Evolutionary conservation across 78 protist genomes (phyloP), one percentile per base, ranked within the genome.

Genomic region (Anaeramoeba flamelloides): DNA sequence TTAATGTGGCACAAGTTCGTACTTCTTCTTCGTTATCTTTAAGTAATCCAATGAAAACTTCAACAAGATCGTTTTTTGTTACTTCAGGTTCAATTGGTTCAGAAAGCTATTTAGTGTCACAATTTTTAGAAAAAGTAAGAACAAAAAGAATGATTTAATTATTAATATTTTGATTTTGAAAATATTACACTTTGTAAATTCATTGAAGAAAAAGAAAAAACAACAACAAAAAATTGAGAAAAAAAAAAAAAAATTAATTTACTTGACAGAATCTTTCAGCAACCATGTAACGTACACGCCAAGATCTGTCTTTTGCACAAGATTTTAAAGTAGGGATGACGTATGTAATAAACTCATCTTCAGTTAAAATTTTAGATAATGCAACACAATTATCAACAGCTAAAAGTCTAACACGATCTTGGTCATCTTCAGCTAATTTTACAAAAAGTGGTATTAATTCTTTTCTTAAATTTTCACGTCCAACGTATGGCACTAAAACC

Each of bases 371-470:
- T 53, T 53, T 53, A 53, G 69, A 8, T 26, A 53, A 17, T 53
- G 69, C 8, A 53, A 53, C 69, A 53, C 69, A 53, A 53, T 53
- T 53, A 53, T 53, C 69, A 53, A 53, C 69, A 26, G 69, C 69
- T 26, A 53, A 53, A 26, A 53, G 17, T 26, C 69, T 8, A 17
- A 53, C 69, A 53, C 17, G 8, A 53, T 53, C 69, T 53, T 53
- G 69, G 8, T 53, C 69, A 53, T 53, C 69, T 53, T 53, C 17
- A 26, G 69, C 8, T 26, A 53, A 17, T 53, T 53, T 53, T 53
- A 17, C 17, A 53, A 53, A 53, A 26, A 53, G 17, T 53, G 69
- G 69, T 26, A 53, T 17, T 26, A 53, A 53, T 53, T 53, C 69
- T 53, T 8, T 26, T 26, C 8, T 17, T 53, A 53, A 53, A 53